Evolutionary conservation across 2,329 filamentous ascomycete genomes (phyloP).

Genomic region (Ceratocystis variospora): DNA sequence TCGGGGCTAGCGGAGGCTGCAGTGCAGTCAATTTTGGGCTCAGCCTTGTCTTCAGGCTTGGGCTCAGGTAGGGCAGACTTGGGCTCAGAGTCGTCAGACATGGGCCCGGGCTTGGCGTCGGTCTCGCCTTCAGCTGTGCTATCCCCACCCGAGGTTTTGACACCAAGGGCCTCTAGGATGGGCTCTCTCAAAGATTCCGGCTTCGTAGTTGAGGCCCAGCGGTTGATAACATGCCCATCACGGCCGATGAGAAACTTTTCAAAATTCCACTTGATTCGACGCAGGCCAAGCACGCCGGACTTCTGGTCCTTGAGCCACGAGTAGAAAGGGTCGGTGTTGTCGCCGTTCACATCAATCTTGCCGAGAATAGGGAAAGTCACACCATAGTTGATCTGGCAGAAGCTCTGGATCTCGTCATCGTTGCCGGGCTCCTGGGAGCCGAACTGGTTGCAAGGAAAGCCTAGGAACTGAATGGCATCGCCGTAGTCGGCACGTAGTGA

Average conservation of each 20-base stretch:
- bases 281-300: constrained; percentile 73
- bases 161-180: constrained; percentile 58
- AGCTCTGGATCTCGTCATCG: constrained; percentile 66
- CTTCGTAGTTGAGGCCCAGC: constrained; percentile 82
- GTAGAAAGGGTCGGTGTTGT: constrained; percentile 63
- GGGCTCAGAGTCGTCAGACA: neutral
- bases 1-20: too few relatives aligned
- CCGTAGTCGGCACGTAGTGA: constrained; percentile 52
- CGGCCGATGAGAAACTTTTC: constrained; percentile 89
- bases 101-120: neutral
- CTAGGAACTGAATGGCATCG: constrained; percentile 73
- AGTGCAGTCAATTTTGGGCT: too few relatives aligned
- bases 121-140: neutral
- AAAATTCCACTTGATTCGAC: constrained; percentile 98
- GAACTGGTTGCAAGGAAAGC: constrained; percentile 99
- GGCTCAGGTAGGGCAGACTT: neutral
- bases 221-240: constrained; percentile 70
- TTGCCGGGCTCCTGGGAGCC: constrained; percentile 74
- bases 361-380: constrained; percentile 81
- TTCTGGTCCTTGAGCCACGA: constrained; percentile 61
- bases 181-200: constrained; percentile 64
- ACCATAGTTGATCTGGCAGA: constrained; percentile 89
- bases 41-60: neutral
- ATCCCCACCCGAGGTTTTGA: neutral
- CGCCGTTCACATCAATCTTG: constrained; percentile 91